Evolutionary conservation across 2,329 filamentous ascomycete genomes (phyloP), one percentile per base, ranked within the genome.

Genomic region (Fusarium tupiense): DNA sequence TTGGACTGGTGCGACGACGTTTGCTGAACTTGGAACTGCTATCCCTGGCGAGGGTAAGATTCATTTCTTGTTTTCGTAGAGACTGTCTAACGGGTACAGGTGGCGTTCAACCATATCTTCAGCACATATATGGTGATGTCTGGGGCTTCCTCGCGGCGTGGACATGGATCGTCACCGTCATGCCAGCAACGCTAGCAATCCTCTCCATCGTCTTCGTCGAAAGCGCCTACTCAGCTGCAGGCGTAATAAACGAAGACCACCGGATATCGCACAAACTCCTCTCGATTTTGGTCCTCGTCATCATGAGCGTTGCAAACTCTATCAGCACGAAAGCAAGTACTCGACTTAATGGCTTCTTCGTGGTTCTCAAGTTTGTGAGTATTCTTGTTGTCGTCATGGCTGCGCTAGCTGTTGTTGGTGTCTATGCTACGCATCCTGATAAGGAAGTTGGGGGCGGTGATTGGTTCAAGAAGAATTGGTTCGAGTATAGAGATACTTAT

Each of bases 121-220:
- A 86, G 73, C 86, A 90, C 78, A 87, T 91, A 40, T 92, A 87
- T 69, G 90, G 90, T 37, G 89, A 91, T 57, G 81, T 88, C 5
- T 86, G 87, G 56, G 90, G 89, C n/a, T 92, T 91, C 74, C 79
- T 91, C 10, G 89, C 89, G 11, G 89, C 89, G 1, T 92, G 90
- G 90, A 89, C 90, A 1, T 92, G 90, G 88, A 87, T 92, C 61
- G 85, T 91, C 11, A 89, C 88, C 26, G 87, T 91, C 31, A 92
- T 91, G 86, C 90, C 90, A 0, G 89, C 89, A 0, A 91, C 90
- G 0, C 85, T 91, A 67, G 90, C 90, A 16, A 92, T 92, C 53
- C 84, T 91, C 35, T 88, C 87, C 76, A 91, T 92, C 70, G 89
- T 91, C 31, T 91, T 92, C 72, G 86, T 91, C 64, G 86, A 90